These are phyloP conservation scores for Boletus semigastroideus DNA, from an alignment of 1,284 basidiomycete species.

Conservation along the genomic window DNA sequence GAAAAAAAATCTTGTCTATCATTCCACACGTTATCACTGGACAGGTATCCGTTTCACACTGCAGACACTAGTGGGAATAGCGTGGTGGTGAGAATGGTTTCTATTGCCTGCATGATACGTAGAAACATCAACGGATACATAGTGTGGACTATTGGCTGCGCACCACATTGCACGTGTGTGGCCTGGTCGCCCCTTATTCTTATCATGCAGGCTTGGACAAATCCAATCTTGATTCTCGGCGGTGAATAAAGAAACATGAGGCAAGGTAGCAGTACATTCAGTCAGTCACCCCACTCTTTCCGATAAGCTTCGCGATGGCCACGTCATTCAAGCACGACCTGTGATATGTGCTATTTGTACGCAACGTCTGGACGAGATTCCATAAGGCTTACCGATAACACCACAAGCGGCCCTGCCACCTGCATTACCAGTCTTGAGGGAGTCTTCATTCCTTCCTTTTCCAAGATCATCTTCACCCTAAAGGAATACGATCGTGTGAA, in stretches of 20 bases:
- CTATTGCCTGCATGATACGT: background rate
- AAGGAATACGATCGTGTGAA: conserved; percentile 10
- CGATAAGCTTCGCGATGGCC: conserved; percentile 3
- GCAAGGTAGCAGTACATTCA: background rate
- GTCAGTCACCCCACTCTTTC: conserved; percentile 1
- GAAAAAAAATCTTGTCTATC: too few species aligned
- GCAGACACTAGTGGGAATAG: background rate
- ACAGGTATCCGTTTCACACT: background rate
- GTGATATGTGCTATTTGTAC: background rate
- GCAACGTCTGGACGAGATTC: background rate
- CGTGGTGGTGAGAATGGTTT: background rate
- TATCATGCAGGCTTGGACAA: background rate
- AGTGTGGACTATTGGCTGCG: conserved; percentile 35
- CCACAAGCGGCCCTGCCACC: conserved; percentile 73
- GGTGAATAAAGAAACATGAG: conserved; percentile 11
- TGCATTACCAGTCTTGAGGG: conserved; percentile 73
- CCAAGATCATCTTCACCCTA: conserved; percentile 78
- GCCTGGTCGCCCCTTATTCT: background rate
- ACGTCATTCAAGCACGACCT: conserved; percentile 22
- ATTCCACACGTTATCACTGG: background rate
- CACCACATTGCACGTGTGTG: background rate
- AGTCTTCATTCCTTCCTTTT: conserved; percentile 62
- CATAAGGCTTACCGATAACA: conserved; percentile 56
- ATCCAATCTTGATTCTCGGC: conserved; percentile 10
- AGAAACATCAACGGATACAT: background rate